Conservation (phyloP, 257 asterid species). For the Marsdenia floribunda region DNA sequence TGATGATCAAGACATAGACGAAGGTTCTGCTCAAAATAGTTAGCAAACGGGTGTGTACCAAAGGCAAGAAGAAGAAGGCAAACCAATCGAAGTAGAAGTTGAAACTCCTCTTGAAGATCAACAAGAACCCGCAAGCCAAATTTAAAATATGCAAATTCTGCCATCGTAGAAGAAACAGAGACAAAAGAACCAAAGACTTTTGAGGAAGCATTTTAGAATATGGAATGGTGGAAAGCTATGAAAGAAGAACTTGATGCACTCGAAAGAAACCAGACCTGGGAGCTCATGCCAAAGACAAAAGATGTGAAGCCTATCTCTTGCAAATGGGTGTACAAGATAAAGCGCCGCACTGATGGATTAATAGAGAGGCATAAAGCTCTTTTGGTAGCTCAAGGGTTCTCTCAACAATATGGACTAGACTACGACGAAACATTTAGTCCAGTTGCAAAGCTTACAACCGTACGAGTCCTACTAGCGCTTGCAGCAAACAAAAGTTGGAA, state of each 20-base stretch:
- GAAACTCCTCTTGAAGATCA: background rate
- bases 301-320: slow-evolving; percentile 9
- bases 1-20: no score
- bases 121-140: background rate
- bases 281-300: slow-evolving; percentile 2
- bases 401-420: background rate
- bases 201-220: slow-evolving; percentile 8
- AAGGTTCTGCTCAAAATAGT: no score
- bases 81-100: background rate
- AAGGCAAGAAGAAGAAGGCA: background rate
- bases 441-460: background rate
- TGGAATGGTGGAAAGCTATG: slow-evolving; percentile 7
- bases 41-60: slow-evolving; percentile 10
- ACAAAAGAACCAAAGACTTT: slow-evolving; percentile 8
- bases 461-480: background rate
- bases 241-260: background rate
- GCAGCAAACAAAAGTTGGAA: background rate
- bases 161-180: slow-evolving; percentile 15
- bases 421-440: background rate
- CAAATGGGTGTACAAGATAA: slow-evolving; percentile 4
- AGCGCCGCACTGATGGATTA: background rate
- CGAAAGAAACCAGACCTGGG: slow-evolving; percentile 2
- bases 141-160: background rate
- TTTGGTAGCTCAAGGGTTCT: background rate
- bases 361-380: slow-evolving; percentile 7